Percentiles rank a stretch among this genome's conserved stretches.
Evolutionary conservation across 305 asterid genomes (phyloP).

Genomic region (Stenogyne calaminthoides): DNA sequence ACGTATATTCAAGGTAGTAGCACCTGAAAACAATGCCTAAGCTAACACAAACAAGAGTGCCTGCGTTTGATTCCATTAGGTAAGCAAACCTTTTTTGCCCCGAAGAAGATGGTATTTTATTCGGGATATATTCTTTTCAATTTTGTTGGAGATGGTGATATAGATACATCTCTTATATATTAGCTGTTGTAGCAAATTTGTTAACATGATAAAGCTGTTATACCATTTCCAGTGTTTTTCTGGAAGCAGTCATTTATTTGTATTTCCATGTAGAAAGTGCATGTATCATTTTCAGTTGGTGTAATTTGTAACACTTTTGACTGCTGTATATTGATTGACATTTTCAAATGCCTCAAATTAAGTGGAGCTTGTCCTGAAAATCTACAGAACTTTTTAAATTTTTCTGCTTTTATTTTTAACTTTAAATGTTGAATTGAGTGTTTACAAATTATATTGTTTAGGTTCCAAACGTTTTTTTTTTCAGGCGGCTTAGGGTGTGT

Average conservation of each 20-base stretch:
- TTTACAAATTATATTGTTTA: too few relatives aligned
- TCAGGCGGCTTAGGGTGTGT: too few relatives aligned
- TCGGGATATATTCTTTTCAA: constrained; percentile 25
- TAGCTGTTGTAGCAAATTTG: constrained; percentile 14
- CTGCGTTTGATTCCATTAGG: neutral
- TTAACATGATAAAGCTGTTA: constrained; percentile 7
- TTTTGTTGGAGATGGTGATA: constrained; percentile 29
- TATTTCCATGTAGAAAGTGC: constrained; percentile 10
- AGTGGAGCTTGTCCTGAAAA: neutral
- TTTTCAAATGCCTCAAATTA: neutral
- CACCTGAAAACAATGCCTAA: constrained; percentile 11
- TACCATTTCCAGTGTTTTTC: neutral
- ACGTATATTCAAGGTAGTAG: constrained; percentile 16
- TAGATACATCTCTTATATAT: constrained; percentile 3
- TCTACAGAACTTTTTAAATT: too few relatives aligned
- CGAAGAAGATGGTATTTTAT: neutral
- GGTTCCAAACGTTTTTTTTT: too few relatives aligned
- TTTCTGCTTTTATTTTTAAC: neutral
- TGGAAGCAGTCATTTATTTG: constrained; percentile 12
- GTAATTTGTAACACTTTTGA: neutral
- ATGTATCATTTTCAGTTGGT: neutral
- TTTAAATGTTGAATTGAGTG: too few relatives aligned
- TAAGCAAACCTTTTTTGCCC: constrained; percentile 24
- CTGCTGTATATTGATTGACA: neutral
- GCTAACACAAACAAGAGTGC: constrained; percentile 5